Base-by-base conservation (phyloP, 768 basidiomycete genomes). In the Pseudohyphozyma bogoriensis region DNA sequence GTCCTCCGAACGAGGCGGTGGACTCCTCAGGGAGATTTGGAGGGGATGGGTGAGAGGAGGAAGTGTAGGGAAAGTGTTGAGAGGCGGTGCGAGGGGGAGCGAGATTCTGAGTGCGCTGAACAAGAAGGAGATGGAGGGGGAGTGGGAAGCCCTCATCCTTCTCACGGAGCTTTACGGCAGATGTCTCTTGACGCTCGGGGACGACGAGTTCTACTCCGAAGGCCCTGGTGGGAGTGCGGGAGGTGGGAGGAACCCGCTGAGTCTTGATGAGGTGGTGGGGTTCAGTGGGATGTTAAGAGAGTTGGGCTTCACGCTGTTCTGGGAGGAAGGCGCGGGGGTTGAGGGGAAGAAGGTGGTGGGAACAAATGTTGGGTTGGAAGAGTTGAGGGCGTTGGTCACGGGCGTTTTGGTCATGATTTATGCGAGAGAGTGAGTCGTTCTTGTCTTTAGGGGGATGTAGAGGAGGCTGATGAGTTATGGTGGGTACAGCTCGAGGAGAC, bases 181-280 rank as follows among this genome's bases (percentile, higher is more conserved):
- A 60, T 81, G 84, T 1, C 79, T 97, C 35, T 77, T 89, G 35
- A 90, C 90, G 0, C 87, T 97, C 80, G 88, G 88, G 1, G 95
- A 99, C 68, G 93, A 96, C 74, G 95, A 97, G 72, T 97, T 97
- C 76, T 95, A 95, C 71, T 28, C 50, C 4, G 58, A 67, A 15
- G n/a, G n/a, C n/a, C n/a, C n/a, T n/a, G n/a, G n/a, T n/a, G n/a
- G n/a, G n/a, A n/a, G n/a, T n/a, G 56, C 7, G 71, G 77, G 49
- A 26, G 51, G 35, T 7, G 8, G 13, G n/a, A 76, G 83, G 24
- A 93, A 91, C 63, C 86, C 91, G 0, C 79, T 97, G 2, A 78
- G 79, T 0, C 72, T 92, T 11, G 89, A 93, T 68, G 95, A 97
- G 65, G 78, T 96, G 26, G 75, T 78, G 35, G 77, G 79, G 6